Conservation (phyloP, 805 yeast genomes). For the Teunomyces panamensis region DNA sequence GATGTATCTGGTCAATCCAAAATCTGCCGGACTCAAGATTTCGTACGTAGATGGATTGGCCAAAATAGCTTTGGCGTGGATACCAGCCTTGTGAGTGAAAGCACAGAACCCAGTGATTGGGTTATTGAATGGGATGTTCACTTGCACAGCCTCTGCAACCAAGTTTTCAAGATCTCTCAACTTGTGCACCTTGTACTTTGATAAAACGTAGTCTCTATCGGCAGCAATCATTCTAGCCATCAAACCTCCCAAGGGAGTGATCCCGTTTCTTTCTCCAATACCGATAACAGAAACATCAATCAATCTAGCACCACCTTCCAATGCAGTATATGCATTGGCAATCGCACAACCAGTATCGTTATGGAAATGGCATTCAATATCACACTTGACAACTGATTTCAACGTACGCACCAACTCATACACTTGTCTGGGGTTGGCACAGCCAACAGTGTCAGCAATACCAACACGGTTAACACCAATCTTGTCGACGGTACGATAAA, state of each 20-base stretch:
- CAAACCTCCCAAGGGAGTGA: conserved; percentile 94
- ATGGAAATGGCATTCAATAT: conserved; percentile 98
- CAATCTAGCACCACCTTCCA: conserved; percentile 95
- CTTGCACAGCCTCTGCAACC: conserved; percentile 97
- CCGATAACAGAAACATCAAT: conserved; percentile 96
- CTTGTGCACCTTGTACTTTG: conserved; percentile 93
- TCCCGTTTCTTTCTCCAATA: conserved; percentile 98
- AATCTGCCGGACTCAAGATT: conserved; percentile 90
- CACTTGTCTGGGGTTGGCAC: conserved; percentile 99
- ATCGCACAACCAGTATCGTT: conserved; percentile 99
- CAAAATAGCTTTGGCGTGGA: conserved; percentile 96
- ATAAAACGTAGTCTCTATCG: conserved; percentile 90
- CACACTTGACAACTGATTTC: conserved; percentile 91
- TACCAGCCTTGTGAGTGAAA: conserved; percentile 98
- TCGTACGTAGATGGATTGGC: conserved; percentile 99
- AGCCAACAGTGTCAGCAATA: conserved; percentile 98
- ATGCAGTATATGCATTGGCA: conserved; percentile 96
- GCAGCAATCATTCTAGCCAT: conserved; percentile 99
- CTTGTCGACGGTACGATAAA: conserved; percentile 93
- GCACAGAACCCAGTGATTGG: conserved; percentile 99
- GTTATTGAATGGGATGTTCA: conserved; percentile 95
- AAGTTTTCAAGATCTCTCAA: conserved; percentile 92
- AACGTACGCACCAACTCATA: conserved; percentile 93
- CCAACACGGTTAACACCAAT: conserved; percentile 98
- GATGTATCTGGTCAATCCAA: conserved; percentile 92